Evolutionary conservation across 306 rosid species (phyloP), one percentile per base, ranked within the genome.

Genomic region (Ormosia semicastrata): DNA sequence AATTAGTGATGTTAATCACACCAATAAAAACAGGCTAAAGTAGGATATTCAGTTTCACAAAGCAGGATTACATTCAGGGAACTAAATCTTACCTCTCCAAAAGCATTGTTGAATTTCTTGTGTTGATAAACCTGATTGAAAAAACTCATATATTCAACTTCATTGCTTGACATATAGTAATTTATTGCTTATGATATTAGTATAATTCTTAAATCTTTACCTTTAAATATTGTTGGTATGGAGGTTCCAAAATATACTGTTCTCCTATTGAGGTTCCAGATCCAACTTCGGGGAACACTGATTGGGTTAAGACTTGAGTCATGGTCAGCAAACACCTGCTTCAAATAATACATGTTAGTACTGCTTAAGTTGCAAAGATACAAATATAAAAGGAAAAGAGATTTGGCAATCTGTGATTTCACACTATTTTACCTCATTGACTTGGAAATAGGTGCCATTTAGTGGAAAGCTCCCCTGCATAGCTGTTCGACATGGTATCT

Each of bases 401-500:
- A 75, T 39, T 52, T 66, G 44, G 36, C 63, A 59, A 17, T 54
- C 18, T 4, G 78, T 65, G 56, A 47, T 30, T 71, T 43, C 59
- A 65, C 40, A 52, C 33, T 40, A 10, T 78, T 76, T 81, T 71
- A 95, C 98, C 98, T 95, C 98, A 67, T 95, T 95, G 80, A 95
- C 98, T 85, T 95, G 98, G 85, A 95, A 95, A 86, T 95, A 95
- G 63, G 98, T 95, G 66, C 98, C 98, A 39, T 95, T 95, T 47
- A 95, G 92, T 12, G 98, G 98, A 79, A 95, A 95, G 82, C 98
- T 93, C 50, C 98, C 98, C 60, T 90, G 87, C 97, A 89, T 95
- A 43, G 98, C 98, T 65, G 98, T 95, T 75, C 98, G 87, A 41
- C 98, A 95, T 59, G 98, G 98, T 87, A 95, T 90, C 98, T 93